phyloP scores from a whole-genome alignment of 169 alveolate species.

The Cryptosporidium xiaoi region DNA sequence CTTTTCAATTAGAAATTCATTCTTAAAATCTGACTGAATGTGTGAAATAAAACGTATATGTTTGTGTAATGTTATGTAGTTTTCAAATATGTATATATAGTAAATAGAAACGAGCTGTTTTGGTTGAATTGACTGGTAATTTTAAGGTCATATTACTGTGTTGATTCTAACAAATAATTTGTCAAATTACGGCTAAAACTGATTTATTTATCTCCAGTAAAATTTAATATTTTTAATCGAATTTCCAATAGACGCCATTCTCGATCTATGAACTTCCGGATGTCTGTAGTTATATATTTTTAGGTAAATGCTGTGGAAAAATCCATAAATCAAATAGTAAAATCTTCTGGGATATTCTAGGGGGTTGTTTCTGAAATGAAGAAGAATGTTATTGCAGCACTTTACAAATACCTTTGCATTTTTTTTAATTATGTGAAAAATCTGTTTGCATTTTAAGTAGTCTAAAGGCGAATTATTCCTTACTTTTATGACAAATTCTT shows the following conservation, averaged over 20 bases:
- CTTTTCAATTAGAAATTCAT: too few species aligned
- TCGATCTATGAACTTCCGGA: constrained; percentile 55
- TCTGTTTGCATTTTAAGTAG: neutral
- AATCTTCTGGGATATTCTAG: constrained; percentile 28
- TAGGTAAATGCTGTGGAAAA: constrained; percentile 43
- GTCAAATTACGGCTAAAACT: too few species aligned
- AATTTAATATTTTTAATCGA: constrained; percentile 28
- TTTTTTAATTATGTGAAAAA: constrained; percentile 11
- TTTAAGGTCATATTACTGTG: too few species aligned
- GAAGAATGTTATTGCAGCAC: neutral
- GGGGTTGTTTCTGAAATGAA: constrained; percentile 27
- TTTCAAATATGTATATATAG: too few species aligned
- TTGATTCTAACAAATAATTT: too few species aligned
- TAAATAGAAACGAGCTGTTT: too few species aligned
- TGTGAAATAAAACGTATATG: too few species aligned
- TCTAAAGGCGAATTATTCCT: neutral
- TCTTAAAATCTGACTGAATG: too few species aligned
- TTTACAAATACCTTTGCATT: constrained; percentile 15
- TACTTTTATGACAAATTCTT: neutral
- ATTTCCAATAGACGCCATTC: constrained; percentile 38
- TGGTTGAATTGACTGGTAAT: too few species aligned
- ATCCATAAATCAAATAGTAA: constrained; percentile 2
- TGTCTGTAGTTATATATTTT: constrained; percentile 48
- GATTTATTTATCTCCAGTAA: constrained; percentile 21
- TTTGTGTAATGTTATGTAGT: too few species aligned